Conservation (phyloP, 176 grass and related monocot genomes). For the Tillandsia leiboldiana region DNA sequence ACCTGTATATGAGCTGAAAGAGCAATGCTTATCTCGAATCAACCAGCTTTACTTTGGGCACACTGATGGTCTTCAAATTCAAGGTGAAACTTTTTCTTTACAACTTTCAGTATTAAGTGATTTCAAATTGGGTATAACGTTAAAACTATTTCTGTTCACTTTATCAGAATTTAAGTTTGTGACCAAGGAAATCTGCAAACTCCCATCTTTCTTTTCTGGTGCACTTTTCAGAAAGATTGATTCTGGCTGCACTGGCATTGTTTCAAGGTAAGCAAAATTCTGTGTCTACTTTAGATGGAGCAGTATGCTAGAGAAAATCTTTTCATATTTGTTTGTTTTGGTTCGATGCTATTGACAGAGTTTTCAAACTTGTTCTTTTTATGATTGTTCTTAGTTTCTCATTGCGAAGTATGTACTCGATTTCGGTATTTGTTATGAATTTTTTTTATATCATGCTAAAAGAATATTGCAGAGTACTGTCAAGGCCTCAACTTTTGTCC, state of each 20-base stretch:
- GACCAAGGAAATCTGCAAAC: conserved; percentile 96
- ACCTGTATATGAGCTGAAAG: conserved; percentile 42
- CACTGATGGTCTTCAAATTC: conserved; percentile 51
- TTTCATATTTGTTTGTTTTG: not conserved
- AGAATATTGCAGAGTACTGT: too few species aligned
- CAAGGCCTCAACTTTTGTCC: too few species aligned
- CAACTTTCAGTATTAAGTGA: not conserved
- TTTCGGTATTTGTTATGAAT: too few species aligned
- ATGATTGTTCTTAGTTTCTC: too few species aligned
- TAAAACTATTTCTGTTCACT: not conserved
- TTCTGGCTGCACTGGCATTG: conserved; percentile 36
- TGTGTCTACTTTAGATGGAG: not conserved
- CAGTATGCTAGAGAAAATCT: not conserved
- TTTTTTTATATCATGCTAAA: too few species aligned
- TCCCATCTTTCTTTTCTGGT: conserved; percentile 75
- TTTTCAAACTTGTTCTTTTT: too few species aligned
- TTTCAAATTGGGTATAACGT: not conserved
- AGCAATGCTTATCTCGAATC: conserved; percentile 43
- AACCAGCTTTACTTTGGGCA: conserved; percentile 62
- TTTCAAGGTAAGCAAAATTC: conserved; percentile 50
- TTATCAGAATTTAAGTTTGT: conserved; percentile 68
- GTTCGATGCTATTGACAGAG: not conserved
- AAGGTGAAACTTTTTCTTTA: conserved; percentile 30
- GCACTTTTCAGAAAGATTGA: conserved; percentile 79
- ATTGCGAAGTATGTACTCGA: too few species aligned